Evolutionary conservation across 805 yeast genomes (phyloP).

Genomic region (Candida glaebosa): DNA sequence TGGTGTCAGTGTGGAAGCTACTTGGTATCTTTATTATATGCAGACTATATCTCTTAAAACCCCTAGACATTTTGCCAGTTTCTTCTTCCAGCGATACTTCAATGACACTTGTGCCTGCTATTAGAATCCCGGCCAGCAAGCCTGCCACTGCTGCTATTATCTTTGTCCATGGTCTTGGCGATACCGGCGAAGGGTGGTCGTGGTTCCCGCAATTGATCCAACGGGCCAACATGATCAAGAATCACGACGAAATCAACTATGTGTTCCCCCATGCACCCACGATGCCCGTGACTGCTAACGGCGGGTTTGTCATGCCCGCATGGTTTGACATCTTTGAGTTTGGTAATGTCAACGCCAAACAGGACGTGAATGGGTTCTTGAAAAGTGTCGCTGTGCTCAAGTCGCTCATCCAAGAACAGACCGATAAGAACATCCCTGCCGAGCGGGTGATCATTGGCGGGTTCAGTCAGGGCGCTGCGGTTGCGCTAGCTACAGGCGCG

Average conservation of each 20-base stretch:
- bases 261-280: constrained; percentile 90
- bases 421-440: constrained; percentile 51
- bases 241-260: constrained; percentile 53
- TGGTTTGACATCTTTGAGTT: constrained; percentile 81
- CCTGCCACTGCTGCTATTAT: constrained; percentile 56
- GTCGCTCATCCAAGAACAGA: constrained; percentile 48
- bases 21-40: too few species aligned
- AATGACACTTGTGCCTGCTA: constrained; percentile 6
- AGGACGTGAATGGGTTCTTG: constrained; percentile 55
- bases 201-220: constrained; percentile 68
- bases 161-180: constrained; percentile 89
- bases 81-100: too few species aligned
- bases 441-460: constrained; percentile 87
- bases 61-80: too few species aligned
- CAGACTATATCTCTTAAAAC: too few species aligned
- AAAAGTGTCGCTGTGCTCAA: constrained; percentile 46
- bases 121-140: constrained; percentile 20
- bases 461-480: constrained; percentile 90
- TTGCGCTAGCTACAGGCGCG: constrained; percentile 61
- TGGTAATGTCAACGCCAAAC: constrained; percentile 43
- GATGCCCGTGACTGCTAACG: constrained; percentile 63
- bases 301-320: constrained; percentile 66
- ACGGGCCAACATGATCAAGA: constrained; percentile 38
- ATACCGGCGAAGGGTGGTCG: constrained; percentile 85
- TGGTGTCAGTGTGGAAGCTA: too few species aligned